phyloP scores from a whole-genome alignment of 352 stramenopile species.

The Phytophthora podocarpi region DNA sequence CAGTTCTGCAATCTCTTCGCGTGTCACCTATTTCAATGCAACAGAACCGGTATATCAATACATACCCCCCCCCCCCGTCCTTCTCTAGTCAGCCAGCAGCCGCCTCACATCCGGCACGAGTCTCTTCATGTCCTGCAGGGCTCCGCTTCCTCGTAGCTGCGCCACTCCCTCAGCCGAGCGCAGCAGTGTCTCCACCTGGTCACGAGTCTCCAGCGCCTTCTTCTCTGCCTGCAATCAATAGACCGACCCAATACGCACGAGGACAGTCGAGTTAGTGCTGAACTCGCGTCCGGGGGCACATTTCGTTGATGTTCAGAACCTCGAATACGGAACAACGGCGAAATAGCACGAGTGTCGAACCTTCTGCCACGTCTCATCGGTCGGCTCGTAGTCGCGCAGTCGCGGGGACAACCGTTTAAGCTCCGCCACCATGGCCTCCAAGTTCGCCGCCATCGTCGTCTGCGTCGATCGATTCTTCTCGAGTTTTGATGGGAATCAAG shows the following conservation, averaged over 20 bases:
- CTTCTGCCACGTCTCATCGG: conserved; percentile 61
- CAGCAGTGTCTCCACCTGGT: conserved; percentile 57
- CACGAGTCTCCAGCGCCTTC: conserved; percentile 49
- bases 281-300: neutral
- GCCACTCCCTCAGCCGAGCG: conserved; percentile 59
- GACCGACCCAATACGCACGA: neutral
- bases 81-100: neutral
- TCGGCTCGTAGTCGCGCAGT: conserved; percentile 64
- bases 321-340: neutral
- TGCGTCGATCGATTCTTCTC: neutral
- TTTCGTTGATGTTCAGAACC: neutral
- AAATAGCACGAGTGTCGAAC: conserved; percentile 17
- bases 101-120: conserved; percentile 62
- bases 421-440: conserved; percentile 48
- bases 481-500: too few relatives aligned
- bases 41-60: neutral
- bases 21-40: conserved; percentile 42
- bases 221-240: conserved; percentile 51
- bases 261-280: neutral
- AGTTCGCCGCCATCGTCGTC: conserved; percentile 29
- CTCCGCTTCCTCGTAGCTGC: conserved; percentile 54
- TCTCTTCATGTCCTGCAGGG: conserved; percentile 63
- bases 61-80: neutral
- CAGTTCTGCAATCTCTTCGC: conserved; percentile 75
- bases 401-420: conserved; percentile 61